A percentile compares a stretch with the other conserved stretches of the same genome.
Evolutionary conservation across 163 green algal species (phyloP).

Genomic region (Prototheca wickerhamii): DNA sequence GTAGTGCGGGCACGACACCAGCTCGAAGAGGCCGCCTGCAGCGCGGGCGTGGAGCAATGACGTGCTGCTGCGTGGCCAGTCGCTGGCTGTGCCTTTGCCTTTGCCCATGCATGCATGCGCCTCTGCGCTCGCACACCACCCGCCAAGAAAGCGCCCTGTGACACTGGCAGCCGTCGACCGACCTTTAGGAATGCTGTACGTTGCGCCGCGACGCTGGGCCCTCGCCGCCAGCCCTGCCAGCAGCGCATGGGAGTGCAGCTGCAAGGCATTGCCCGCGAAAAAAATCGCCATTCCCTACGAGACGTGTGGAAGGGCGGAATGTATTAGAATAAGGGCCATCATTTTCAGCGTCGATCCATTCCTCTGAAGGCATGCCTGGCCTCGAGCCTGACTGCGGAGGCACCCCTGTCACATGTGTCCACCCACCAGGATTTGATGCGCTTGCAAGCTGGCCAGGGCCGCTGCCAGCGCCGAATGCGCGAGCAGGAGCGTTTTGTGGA

Average conservation of each 20-base stretch:
- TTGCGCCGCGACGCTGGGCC: not conserved
- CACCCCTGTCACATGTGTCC: no score
- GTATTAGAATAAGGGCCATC: not conserved
- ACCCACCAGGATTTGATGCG: no score
- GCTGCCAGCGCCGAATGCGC: no score
- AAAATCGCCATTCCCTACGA: slow-evolving; percentile 20
- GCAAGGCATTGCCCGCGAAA: slow-evolving; percentile 38
- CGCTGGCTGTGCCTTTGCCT: no score
- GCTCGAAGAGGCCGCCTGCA: slow-evolving; percentile 50
- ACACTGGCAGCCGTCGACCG: no score
- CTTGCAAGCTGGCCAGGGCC: no score
- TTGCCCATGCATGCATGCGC: no score
- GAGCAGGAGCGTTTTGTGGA: no score
- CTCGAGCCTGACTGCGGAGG: no score
- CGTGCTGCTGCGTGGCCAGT: no score
- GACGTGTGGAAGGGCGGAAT: not conserved
- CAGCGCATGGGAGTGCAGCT: slow-evolving; percentile 40
- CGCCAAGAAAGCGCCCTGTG: not conserved
- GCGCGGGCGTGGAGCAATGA: not conserved
- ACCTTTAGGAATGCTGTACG: slow-evolving; percentile 38
- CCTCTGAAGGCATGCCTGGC: no score
- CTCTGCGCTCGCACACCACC: not conserved
- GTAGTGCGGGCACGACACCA: slow-evolving; percentile 77
- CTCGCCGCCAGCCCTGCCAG: slow-evolving; percentile 25
- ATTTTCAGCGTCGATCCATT: no score